Percentiles rank a stretch among this genome's conserved stretches.
phyloP scores from a whole-genome alignment of 257 asterid species.

The Scutellaria galericulata region DNA sequence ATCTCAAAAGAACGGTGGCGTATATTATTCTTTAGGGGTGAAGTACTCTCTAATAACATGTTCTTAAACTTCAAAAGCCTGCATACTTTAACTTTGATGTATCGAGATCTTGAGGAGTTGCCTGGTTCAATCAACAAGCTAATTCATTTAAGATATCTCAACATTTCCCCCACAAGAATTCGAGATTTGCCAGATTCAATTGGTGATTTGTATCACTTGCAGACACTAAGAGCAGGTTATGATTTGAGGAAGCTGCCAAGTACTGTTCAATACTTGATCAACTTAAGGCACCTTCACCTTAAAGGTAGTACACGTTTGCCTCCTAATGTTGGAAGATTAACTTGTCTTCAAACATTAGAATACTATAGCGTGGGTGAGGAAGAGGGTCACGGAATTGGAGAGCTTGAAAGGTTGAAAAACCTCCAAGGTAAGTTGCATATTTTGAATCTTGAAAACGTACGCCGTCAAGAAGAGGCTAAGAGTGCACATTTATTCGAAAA shows the following conservation, averaged over 20 bases:
- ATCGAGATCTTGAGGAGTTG: neutral
- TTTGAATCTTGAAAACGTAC: neutral
- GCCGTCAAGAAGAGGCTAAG: neutral
- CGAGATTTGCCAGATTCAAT: neutral
- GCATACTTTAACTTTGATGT: neutral
- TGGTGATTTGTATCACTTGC: neutral
- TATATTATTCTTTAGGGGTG: neutral
- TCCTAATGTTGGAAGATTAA: neutral
- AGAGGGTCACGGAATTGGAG: neutral
- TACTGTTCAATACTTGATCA: neutral
- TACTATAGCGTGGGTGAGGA: neutral
- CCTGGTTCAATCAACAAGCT: neutral
- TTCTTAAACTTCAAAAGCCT: neutral
- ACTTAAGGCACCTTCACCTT: neutral
- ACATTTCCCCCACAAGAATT: neutral
- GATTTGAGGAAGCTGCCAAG: neutral
- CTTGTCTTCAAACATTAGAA: neutral
- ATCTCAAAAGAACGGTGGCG: constrained; percentile 2
- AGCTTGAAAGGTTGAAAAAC: neutral
- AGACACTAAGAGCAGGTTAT: neutral
- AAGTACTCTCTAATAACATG: neutral
- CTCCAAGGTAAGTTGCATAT: constrained; percentile 8
- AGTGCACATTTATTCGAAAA: neutral
- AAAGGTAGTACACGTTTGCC: neutral
- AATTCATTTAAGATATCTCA: constrained; percentile 8